Conservation (phyloP, 805 yeast genomes). For the Kuraishia piskuri region DNA sequence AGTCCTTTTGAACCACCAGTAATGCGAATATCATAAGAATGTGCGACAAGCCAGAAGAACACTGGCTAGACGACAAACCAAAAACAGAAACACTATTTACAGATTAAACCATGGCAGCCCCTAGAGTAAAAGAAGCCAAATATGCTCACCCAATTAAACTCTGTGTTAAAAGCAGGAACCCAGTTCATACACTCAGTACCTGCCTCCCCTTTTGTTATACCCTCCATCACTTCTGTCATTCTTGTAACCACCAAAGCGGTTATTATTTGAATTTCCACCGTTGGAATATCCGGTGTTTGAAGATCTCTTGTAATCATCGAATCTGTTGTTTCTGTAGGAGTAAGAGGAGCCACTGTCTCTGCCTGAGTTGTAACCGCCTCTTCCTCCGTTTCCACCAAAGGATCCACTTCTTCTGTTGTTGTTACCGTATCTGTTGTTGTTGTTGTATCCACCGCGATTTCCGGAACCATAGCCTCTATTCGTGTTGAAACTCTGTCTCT, state of each 20-base stretch:
- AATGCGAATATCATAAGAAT: neutral
- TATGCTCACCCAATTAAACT: too few species aligned
- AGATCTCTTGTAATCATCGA: neutral
- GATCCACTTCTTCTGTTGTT: slow-evolving; percentile 8
- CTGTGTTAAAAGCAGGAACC: neutral
- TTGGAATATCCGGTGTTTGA: neutral
- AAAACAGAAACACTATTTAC: neutral
- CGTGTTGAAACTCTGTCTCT: slow-evolving; percentile 5
- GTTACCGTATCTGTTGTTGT: slow-evolving; percentile 7
- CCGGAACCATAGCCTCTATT: slow-evolving; percentile 6
- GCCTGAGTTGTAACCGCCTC: neutral
- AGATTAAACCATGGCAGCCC: too few species aligned
- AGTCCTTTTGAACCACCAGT: slow-evolving; percentile 21
- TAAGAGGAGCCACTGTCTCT: slow-evolving; percentile 1
- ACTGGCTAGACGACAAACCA: neutral
- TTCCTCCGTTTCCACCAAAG: slow-evolving; percentile 5
- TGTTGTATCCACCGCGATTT: slow-evolving; percentile 8
- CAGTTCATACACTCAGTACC: neutral
- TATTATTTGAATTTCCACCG: neutral
- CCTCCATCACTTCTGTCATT: slow-evolving; percentile 1
- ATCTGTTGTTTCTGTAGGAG: neutral
- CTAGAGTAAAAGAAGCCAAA: too few species aligned
- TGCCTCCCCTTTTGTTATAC: slow-evolving; percentile 1
- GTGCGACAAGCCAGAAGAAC: neutral
- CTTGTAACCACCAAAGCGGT: neutral